phyloP scores from a whole-genome alignment of 805 yeast genomes.

The Hemisphaericaspora nanyangensis region DNA sequence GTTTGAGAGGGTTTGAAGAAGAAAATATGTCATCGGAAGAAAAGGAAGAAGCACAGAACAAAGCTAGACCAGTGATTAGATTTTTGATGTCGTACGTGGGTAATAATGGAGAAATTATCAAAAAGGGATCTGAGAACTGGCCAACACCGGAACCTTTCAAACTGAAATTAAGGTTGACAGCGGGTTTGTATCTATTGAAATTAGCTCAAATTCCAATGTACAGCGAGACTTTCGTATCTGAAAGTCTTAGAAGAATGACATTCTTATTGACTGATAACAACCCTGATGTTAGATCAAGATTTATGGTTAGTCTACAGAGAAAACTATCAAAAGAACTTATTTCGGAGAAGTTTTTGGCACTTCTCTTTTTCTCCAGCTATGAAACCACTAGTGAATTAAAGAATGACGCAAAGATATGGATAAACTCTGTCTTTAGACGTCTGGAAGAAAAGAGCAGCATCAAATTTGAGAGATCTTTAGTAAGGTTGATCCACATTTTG shows the following conservation, averaged over 20 bases:
- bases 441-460: conserved; percentile 34
- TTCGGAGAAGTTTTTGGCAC: conserved; percentile 62
- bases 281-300: conserved; percentile 49
- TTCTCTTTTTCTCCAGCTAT: conserved; percentile 69
- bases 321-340: conserved; percentile 48
- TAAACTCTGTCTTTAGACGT: conserved; percentile 52
- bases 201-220: conserved; percentile 54
- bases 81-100: conserved; percentile 62
- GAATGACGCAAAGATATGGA: conserved; percentile 62
- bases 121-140: conserved; percentile 32
- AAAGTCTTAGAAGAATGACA: conserved; percentile 49
- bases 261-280: conserved; percentile 67
- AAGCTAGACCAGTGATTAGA: conserved; percentile 63
- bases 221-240: conserved; percentile 49
- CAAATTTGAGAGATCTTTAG: conserved; percentile 61
- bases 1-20: conserved; percentile 36
- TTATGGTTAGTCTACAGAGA: conserved; percentile 49
- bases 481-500: conserved; percentile 63
- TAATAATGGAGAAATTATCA: conserved; percentile 76
- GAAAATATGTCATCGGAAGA: conserved; percentile 17
- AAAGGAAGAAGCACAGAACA: conserved; percentile 33
- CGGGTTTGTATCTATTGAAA: conserved; percentile 63
- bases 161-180: conserved; percentile 58
- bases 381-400: conserved; percentile 60
- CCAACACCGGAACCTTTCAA: conserved; percentile 66